These are phyloP conservation scores for Moricandia arvensis DNA, from an alignment of 345 rosid species.

Conservation along the genomic window DNA sequence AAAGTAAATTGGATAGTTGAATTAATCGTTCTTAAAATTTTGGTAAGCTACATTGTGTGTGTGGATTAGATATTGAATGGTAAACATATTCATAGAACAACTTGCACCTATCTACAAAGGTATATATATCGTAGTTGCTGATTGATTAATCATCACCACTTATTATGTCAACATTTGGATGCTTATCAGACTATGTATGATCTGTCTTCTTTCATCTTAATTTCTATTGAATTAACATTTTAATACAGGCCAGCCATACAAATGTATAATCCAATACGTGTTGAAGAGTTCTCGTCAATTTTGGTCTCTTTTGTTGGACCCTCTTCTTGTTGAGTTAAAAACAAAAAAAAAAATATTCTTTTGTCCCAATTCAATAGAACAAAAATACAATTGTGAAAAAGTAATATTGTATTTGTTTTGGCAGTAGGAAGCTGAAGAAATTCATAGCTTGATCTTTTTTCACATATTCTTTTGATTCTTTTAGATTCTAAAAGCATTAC, in stretches of 20 bases:
- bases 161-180: conserved; percentile 9
- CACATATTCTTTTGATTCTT: no score
- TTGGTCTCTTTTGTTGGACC: conserved; percentile 14
- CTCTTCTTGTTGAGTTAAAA: not conserved
- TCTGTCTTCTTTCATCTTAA: conserved; percentile 2
- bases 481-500: no score
- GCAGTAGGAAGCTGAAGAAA: no score
- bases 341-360: not conserved
- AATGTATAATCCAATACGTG: conserved; percentile 21
- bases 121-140: not conserved
- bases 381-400: not conserved
- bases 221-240: not conserved
- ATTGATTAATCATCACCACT: not conserved
- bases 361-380: not conserved
- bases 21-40: not conserved
- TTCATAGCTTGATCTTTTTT: no score
- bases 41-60: not conserved
- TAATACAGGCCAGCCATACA: not conserved
- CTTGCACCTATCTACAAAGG: not conserved
- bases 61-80: not conserved
- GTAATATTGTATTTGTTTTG: not conserved
- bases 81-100: not conserved
- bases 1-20: not conserved
- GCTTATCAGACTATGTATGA: conserved; percentile 1
- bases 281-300: conserved; percentile 26